Base-by-base conservation (phyloP, 2,329 filamentous ascomycete genomes). In the Sclerotinia glacialis region DNA sequence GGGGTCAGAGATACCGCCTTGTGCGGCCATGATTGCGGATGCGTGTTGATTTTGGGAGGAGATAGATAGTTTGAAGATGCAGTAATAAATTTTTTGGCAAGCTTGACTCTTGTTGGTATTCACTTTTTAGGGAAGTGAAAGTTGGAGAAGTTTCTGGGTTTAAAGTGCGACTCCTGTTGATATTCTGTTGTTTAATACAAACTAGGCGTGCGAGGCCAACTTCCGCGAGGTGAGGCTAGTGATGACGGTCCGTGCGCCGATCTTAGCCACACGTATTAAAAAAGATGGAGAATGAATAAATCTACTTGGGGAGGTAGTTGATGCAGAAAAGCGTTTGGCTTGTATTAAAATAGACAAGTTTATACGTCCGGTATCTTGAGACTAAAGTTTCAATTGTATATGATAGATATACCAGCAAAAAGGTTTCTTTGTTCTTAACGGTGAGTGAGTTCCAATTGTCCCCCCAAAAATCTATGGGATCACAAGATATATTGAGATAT, bases 1-100 rank as follows among this genome's bases (percentile, higher is more conserved):
- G 72, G 86, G 86, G 80, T 88, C 86, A 69, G 86, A 87, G 78
- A 88, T 88, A 74, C 86, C 86, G 72, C 85, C 86, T 77, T 72
- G 73, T 67, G 74, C 71, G 67, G 75, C 66, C 71, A 72, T 69
- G 49, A 62, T 64, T 50, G 54, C 59, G 46, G 21, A 50, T 37
- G 44, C 23, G 40, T 40, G 58, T 49, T 54, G 37, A 63, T 49
- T 63, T 63, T 47, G 23, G 53, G 14, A 28, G n/a, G 21, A 46
- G 46, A 61, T 52, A 1, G 34, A n/a, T 46, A 21, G 9, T 16
- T 31, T 40, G 16, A 21, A 37, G 28, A 18, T 37, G 44, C 44
- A 59, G 31, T 14, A 16, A 42, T 26, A 37, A n/a, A n/a, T 37
- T 1, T 21, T 16, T 46, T 31, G 28, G 42, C 9, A 55, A 53